Evolutionary conservation across 495 filamentous ascomycete species (phyloP).

Genomic region (Neurospora sp.): DNA sequence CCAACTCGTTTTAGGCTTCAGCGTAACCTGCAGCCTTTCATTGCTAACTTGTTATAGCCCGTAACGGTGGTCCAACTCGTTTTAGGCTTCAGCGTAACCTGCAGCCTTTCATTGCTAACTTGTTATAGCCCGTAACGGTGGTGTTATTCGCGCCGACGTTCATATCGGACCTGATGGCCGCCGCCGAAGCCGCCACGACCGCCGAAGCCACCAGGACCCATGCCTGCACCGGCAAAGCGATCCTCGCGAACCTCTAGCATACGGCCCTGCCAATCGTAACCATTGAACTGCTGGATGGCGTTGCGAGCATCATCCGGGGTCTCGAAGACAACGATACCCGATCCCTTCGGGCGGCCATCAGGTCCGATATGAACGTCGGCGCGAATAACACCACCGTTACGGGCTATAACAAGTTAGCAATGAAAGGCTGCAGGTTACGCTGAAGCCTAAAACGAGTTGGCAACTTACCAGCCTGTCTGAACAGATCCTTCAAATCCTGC

Average conservation of each 20-base stretch:
- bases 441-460: not conserved
- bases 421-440: not conserved
- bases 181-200: slow-evolving; percentile 47
- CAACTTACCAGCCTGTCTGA: slow-evolving; percentile 90
- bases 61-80: slow-evolving; percentile 46
- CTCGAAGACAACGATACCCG: slow-evolving; percentile 95
- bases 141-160: slow-evolving; percentile 91
- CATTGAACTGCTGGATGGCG: slow-evolving; percentile 94
- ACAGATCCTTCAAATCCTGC: slow-evolving; percentile 98
- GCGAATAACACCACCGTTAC: slow-evolving; percentile 77
- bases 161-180: slow-evolving; percentile 70
- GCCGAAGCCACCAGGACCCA: slow-evolving; percentile 44
- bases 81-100: not conserved
- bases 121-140: slow-evolving; percentile 51
- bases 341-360: slow-evolving; percentile 89
- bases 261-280: slow-evolving; percentile 96
- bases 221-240: slow-evolving; percentile 67
- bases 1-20: not conserved
- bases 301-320: slow-evolving; percentile 87
- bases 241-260: slow-evolving; percentile 92
- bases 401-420: slow-evolving; percentile 25
- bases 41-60: slow-evolving; percentile 25
- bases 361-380: slow-evolving; percentile 91
- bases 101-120: not conserved
- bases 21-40: not conserved